Evolutionary conservation across 805 yeast genomes (phyloP), one percentile per base, ranked within the genome.

Genomic region (Metschnikowia aberdeeniae): DNA sequence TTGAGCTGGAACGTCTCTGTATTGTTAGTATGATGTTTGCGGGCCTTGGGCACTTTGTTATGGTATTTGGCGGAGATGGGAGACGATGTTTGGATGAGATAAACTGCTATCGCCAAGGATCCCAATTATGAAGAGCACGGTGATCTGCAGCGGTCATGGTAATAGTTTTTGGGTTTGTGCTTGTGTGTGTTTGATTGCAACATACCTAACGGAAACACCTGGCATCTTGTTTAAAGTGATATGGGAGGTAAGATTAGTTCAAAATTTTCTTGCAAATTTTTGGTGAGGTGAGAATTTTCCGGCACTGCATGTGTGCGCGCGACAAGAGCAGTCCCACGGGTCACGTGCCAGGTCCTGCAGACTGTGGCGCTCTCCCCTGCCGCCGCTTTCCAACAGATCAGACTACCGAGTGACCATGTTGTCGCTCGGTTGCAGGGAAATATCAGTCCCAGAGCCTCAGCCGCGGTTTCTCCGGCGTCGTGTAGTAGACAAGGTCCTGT

Each of bases 1-100:
- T 86, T 93, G 98, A 77, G 99, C 99, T 80, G 98, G 97, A 79
- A 93, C 99, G 97, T 93, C 99, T 86, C 97, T 89, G 63, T 29
- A 22, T 37, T 37, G 40, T 37, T 37, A 37, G 40, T 37, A 37
- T 29, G 14, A 14, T 12, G 27, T 29, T 37, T n/a, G 9, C 4
- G 4, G 22, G n/a, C 22, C 28, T 20, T 34, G 28, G 37, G 11
- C 19, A 34, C 13, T 22, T 22, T 22, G 26, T 22, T 22, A 3
- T 22, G 26, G 26, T 22, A 6, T 22, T 6, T 22, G 34, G 34
- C 9, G 22, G 34, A 5, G 34, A 14, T 13, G 14, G 5, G 6
- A 29, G 31, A 12, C 13, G 31, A 29, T 29, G 31, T 29, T 10
- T 29, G 31, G 13, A 29, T 29, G 13, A 6, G 13, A 11, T n/a